phyloP scores from a whole-genome alignment of 1,139 yeast species.

The Taphrina sp. region DNA sequence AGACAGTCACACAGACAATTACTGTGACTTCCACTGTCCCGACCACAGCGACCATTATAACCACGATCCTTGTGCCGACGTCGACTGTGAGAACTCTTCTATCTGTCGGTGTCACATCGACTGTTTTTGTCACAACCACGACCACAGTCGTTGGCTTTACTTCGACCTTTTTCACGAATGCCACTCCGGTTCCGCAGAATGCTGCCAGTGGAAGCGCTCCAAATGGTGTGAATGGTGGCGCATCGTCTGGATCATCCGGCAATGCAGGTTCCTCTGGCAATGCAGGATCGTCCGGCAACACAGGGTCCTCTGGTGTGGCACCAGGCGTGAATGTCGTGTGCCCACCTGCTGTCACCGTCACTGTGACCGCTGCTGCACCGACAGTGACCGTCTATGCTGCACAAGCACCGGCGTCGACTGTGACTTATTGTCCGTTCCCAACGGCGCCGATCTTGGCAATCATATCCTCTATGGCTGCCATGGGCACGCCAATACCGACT shows the following conservation, averaged over 20 bases:
- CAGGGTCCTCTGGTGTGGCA: too few species aligned
- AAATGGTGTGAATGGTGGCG: too few species aligned
- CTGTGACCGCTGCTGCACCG: not conserved
- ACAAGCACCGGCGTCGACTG: not conserved
- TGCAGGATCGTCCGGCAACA: too few species aligned
- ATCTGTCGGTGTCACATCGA: not conserved
- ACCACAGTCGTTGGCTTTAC: not conserved
- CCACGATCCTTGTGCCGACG: not conserved
- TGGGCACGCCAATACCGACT: not conserved
- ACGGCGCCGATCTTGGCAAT: not conserved
- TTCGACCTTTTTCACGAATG: not conserved
- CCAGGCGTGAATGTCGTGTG: not conserved
- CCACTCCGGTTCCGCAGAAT: not conserved
- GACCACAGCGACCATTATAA: not conserved
- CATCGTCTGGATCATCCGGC: too few species aligned
- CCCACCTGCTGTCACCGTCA: not conserved
- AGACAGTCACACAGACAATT: not conserved
- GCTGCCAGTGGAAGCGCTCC: too few species aligned
- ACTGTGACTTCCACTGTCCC: not conserved
- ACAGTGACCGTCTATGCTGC: conserved; percentile 1
- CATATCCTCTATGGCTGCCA: not conserved
- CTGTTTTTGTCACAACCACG: not conserved
- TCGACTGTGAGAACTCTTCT: not conserved
- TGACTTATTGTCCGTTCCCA: conserved; percentile 5
- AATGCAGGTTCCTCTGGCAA: too few species aligned